phyloP scores from a whole-genome alignment of 306 rosid genomes.

The Castanopsis chinensis region DNA sequence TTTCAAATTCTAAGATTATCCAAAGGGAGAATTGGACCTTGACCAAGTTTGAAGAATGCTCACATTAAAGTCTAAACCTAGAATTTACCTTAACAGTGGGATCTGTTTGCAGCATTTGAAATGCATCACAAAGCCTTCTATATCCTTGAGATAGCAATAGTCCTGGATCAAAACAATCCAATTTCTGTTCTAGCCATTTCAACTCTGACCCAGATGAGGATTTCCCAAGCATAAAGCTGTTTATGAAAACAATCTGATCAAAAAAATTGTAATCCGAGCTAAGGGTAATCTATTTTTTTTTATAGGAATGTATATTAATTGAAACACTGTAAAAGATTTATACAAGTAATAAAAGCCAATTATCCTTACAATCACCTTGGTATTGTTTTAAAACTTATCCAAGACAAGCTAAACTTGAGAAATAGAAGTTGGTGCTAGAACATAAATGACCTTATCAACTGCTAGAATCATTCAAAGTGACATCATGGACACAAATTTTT shows the following conservation, averaged over 20 bases:
- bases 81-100: constrained; percentile 49
- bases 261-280: not conserved
- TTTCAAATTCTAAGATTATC: not conserved
- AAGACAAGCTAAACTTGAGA: not conserved
- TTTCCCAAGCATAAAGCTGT: constrained; percentile 42
- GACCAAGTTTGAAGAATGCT: not conserved
- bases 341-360: not conserved
- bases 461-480: not conserved
- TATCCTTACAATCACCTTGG: not conserved
- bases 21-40: not conserved
- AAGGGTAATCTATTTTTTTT: not conserved
- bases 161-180: constrained; percentile 33
- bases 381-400: not conserved
- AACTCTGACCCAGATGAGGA: constrained; percentile 31
- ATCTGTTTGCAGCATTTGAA: constrained; percentile 52
- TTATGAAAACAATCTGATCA: constrained; percentile 24
- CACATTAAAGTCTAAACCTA: not conserved
- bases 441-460: not conserved
- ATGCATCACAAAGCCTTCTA: constrained; percentile 39
- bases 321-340: not conserved
- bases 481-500: not conserved
- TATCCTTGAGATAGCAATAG: constrained; percentile 38
- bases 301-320: not conserved
- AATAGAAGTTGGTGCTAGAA: not conserved
- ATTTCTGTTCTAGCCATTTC: constrained; percentile 35